Base-by-base conservation (phyloP, 169 alveolate genomes). In the Plasmodium adleri region DNA sequence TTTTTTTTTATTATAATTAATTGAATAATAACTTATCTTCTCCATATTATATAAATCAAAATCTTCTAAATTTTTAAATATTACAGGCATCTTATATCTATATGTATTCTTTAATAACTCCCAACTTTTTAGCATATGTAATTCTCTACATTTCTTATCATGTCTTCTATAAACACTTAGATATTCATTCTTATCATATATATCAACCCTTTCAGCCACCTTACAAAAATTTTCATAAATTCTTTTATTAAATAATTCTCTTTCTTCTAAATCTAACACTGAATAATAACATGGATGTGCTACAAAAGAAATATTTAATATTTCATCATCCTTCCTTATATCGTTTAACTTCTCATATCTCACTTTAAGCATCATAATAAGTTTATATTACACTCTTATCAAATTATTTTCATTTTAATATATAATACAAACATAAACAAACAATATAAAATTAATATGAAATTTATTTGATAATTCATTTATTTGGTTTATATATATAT, bases 231-330 rank as follows among this genome's bases (percentile, higher is more conserved):
- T 78, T 12, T 20, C 39, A n/a, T 76, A 60, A 39, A 50, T 15
- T n/a, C 26, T 73, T 24, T 66, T 45, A 43, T 78, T 66, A 64
- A 64, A 3, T 24, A 78, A 15, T 28, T 78, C 89, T 2, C 67
- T 49, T 50, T 66, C 71, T 1, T 64, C 89, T 71, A 78, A 67
- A 67, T 78, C 89, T 32, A 78, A 66, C 8, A 52, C 17, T 1
- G 89, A 20, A 59, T 78, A 78, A 45, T 78, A 78, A n/a, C 45
- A 28, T 22, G 89, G 67, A 71, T 78, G 89, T 9, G 47, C 78
- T 58, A 78, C 58, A 58, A 66, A 78, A 47, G 62, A 50, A 10
- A 78, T 26, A 39, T 64, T 64, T 24, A 22, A 39, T 4, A 47
- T 66, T 3, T 52, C 47, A n/a, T 66, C 24, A 45, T 56, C 28